Evolutionary conservation across 805 yeast species (phyloP).

Genomic region (Sugiyamaella chiloensis): DNA sequence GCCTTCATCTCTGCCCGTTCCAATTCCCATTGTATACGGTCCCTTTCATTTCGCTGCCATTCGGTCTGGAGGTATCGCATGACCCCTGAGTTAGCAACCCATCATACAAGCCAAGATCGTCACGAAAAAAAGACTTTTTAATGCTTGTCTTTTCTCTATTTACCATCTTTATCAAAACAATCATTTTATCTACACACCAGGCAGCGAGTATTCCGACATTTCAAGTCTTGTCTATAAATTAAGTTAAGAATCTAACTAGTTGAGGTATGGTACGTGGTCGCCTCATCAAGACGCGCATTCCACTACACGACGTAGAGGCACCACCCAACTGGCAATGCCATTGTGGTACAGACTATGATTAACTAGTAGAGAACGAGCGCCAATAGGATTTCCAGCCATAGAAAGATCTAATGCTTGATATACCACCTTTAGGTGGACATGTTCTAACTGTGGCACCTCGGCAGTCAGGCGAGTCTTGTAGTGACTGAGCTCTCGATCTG

Average conservation of each 20-base stretch:
- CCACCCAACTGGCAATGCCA: constrained; percentile 63
- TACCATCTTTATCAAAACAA: no score
- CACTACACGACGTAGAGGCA: constrained; percentile 58
- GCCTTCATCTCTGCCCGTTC: constrained; percentile 60
- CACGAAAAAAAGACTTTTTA: no score
- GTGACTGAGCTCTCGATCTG: constrained; percentile 24
- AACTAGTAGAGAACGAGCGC: constrained; percentile 39
- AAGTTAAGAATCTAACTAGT: no score
- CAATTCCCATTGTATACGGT: constrained; percentile 57
- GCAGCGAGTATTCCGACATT: constrained; percentile 33
- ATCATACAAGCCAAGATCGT: no score
- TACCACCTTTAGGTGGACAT: constrained; percentile 26
- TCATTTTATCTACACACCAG: constrained; percentile 30
- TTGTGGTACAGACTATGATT: constrained; percentile 56
- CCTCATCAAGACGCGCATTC: constrained; percentile 27
- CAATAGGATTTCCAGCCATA: constrained; percentile 30
- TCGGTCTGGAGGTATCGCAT: constrained; percentile 62
- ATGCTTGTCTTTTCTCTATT: no score
- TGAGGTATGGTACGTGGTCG: not conserved
- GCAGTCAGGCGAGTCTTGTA: constrained; percentile 24
- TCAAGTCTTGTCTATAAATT: not conserved
- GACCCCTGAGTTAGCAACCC: constrained; percentile 47
- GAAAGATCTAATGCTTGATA: constrained; percentile 29
- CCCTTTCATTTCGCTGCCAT: constrained; percentile 59
- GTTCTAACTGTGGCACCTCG: constrained; percentile 20